These are phyloP conservation scores for Chaetomium globosum DNA, from an alignment of 2,329 filamentous ascomycete genomes.

Conservation along the genomic window DNA sequence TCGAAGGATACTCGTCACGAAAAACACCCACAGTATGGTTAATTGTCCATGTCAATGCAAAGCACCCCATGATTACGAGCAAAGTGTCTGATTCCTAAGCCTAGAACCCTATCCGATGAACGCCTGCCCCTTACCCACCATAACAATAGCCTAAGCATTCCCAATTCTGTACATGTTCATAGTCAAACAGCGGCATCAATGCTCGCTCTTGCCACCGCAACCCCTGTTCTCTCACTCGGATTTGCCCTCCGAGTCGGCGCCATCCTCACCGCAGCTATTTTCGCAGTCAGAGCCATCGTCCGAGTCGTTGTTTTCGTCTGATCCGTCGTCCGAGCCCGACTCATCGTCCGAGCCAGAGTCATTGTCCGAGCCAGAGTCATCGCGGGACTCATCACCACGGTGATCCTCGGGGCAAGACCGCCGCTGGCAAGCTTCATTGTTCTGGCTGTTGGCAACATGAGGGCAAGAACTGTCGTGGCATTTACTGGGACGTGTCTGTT, in stretches of 20 bases:
- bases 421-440: neutral
- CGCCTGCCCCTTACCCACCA: neutral
- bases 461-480: neutral
- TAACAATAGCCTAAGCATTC: constrained; percentile 16
- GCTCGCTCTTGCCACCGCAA: neutral
- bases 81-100: constrained; percentile 14
- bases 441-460: neutral
- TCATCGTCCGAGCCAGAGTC: neutral
- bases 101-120: constrained; percentile 5
- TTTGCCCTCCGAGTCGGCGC: too few relatives aligned
- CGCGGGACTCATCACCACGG: neutral
- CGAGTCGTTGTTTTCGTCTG: neutral
- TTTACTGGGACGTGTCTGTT: too few relatives aligned
- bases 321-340: neutral
- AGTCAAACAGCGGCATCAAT: constrained; percentile 8
- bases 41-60: neutral
- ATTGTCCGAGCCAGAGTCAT: neutral
- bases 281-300: constrained; percentile 15
- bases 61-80: neutral
- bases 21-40: neutral
- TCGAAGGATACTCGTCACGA: neutral
- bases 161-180: constrained; percentile 14
- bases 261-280: neutral
- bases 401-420: neutral
- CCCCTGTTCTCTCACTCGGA: neutral